Evolutionary conservation across 2,329 filamentous ascomycete species (phyloP).

Genomic region (Stachybotrys echinatus): DNA sequence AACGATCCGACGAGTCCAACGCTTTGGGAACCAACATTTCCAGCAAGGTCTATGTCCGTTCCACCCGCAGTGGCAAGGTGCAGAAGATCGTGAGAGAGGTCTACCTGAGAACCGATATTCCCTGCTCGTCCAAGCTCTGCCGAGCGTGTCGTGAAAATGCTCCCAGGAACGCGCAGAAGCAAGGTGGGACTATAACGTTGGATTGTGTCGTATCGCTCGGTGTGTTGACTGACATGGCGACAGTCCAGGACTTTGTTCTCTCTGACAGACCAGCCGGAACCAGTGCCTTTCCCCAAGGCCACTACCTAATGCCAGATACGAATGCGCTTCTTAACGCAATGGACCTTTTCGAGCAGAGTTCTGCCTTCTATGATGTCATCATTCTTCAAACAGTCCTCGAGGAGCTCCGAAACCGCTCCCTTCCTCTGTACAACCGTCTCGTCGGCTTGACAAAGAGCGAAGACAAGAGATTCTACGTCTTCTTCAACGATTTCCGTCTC

Average conservation of each 20-base stretch:
- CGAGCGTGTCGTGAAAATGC: slow-evolving; percentile 66
- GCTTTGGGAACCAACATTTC: slow-evolving; percentile 68
- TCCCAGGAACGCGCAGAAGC: slow-evolving; percentile 72
- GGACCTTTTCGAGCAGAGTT: slow-evolving; percentile 91
- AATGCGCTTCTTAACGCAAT: slow-evolving; percentile 94
- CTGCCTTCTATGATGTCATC: slow-evolving; percentile 93
- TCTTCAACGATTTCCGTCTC: slow-evolving; percentile 95
- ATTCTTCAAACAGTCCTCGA: slow-evolving; percentile 94
- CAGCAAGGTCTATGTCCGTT: slow-evolving; percentile 93
- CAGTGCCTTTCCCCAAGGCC: slow-evolving; percentile 74
- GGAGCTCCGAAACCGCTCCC: slow-evolving; percentile 86
- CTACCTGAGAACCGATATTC: slow-evolving; percentile 93
- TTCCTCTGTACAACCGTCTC: slow-evolving; percentile 91
- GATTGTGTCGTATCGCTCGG: no score
- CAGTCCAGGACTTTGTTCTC: slow-evolving; percentile 78
- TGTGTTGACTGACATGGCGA: slow-evolving; percentile 5
- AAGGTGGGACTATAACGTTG: slow-evolving; percentile 61
- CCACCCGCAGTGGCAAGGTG: slow-evolving; percentile 92
- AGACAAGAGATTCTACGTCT: slow-evolving; percentile 96
- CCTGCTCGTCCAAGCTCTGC: slow-evolving; percentile 91
- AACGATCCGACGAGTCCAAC: slow-evolving; percentile 48
- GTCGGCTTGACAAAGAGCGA: slow-evolving; percentile 89
- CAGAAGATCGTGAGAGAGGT: slow-evolving; percentile 98
- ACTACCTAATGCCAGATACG: slow-evolving; percentile 93
- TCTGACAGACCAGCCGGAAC: slow-evolving; percentile 85